phyloP scores from a whole-genome alignment of 768 basidiomycete species.

The Termitomyces sp. region DNA sequence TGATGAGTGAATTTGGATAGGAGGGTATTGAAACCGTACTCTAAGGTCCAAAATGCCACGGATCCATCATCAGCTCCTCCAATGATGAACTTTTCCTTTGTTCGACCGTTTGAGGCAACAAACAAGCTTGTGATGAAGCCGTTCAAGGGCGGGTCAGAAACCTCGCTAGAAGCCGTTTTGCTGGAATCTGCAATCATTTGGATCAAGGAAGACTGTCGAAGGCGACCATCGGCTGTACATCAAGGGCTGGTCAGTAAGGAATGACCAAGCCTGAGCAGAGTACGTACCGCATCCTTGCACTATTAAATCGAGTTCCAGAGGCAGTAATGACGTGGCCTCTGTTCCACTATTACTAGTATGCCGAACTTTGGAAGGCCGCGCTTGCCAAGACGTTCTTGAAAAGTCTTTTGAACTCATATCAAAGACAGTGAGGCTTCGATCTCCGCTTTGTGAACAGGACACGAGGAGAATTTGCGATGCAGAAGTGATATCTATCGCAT shows the following conservation, averaged over 20 bases:
- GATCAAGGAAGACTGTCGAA: constrained; percentile 47
- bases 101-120: constrained; percentile 53
- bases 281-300: constrained; percentile 64
- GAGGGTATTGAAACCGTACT: constrained; percentile 39
- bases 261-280: not conserved
- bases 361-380: constrained; percentile 6
- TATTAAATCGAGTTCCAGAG: constrained; percentile 56
- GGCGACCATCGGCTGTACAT: constrained; percentile 48
- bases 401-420: constrained; percentile 1
- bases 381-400: constrained; percentile 28
- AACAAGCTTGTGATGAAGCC: constrained; percentile 53
- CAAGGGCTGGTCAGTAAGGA: constrained; percentile 10
- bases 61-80: constrained; percentile 82
- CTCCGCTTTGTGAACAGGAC: constrained; percentile 14
- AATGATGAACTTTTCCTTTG: constrained; percentile 60
- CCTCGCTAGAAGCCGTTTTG: constrained; percentile 29
- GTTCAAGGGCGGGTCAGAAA: constrained; percentile 46
- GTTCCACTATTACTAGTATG: not conserved
- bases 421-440: constrained; percentile 10
- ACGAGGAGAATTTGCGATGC: constrained; percentile 22
- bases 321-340: constrained; percentile 41
- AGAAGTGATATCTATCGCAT: constrained; percentile 23
- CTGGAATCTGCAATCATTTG: constrained; percentile 31
- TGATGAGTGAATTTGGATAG: not conserved
- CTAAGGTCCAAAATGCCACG: constrained; percentile 68